Evolutionary conservation across 257 asterid species (phyloP).

Genomic region (Coffea eugenioides): DNA sequence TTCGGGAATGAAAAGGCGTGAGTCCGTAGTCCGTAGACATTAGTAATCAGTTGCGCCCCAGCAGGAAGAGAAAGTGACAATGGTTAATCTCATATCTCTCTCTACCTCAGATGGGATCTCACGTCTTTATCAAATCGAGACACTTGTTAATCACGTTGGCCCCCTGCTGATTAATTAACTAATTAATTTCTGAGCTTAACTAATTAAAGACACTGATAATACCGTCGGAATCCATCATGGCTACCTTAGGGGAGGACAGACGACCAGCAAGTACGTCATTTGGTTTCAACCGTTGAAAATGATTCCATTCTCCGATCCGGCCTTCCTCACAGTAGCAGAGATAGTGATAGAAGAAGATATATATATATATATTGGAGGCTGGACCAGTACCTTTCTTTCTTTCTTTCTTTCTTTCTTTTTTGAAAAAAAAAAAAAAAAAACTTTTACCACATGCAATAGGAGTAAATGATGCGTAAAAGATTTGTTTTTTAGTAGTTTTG

Average conservation of each 20-base stretch:
- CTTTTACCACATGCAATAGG: neutral
- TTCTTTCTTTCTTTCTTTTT: neutral
- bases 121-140: conserved; percentile 39
- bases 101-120: conserved; percentile 23
- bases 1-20: conserved; percentile 7
- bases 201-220: conserved; percentile 30
- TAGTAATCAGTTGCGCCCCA: conserved; percentile 27
- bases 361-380: neutral
- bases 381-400: neutral
- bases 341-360: neutral
- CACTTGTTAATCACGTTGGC: conserved; percentile 23
- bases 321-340: neutral
- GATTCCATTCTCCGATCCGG: neutral
- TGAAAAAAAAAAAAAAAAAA: too few relatives aligned
- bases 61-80: conserved; percentile 41
- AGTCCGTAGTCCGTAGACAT: conserved; percentile 10
- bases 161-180: conserved; percentile 5
- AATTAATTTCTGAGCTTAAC: neutral
- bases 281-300: conserved; percentile 15
- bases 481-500: neutral
- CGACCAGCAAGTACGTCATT: conserved; percentile 20
- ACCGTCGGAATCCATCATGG: conserved; percentile 16
- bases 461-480: neutral
- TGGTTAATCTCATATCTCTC: conserved; percentile 7
- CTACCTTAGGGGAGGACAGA: conserved; percentile 33